These are phyloP conservation scores for Diaporthe sp. DNA, from an alignment of 2,329 filamentous ascomycete species.

Conservation along the genomic window DNA sequence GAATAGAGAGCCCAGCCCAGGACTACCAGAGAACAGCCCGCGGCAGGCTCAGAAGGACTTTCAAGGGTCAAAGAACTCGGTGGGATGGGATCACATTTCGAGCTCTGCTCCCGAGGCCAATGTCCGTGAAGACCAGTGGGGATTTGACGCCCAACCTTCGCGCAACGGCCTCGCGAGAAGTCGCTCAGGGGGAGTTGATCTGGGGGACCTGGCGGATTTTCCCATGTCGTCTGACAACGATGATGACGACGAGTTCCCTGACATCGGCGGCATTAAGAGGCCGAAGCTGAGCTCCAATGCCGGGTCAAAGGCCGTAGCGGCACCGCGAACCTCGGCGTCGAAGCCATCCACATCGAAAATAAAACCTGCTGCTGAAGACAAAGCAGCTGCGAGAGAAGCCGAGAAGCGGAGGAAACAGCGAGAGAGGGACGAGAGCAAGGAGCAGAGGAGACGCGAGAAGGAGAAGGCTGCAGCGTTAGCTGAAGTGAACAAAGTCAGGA, in stretches of 20 bases:
- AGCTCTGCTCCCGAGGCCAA: slow-evolving; percentile 63
- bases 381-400: slow-evolving; percentile 62
- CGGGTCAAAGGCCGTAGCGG: not conserved
- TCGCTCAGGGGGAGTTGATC: slow-evolving; percentile 47
- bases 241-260: slow-evolving; percentile 59
- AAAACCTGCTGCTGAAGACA: slow-evolving; percentile 53
- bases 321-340: slow-evolving; percentile 26
- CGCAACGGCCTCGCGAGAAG: slow-evolving; percentile 41
- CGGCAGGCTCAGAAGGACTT: slow-evolving; percentile 31
- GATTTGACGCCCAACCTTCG: not conserved
- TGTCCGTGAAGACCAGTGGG: slow-evolving; percentile 40
- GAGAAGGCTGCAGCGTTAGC: slow-evolving; percentile 75
- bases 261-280: slow-evolving; percentile 54
- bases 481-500: slow-evolving; percentile 80
- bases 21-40: slow-evolving; percentile 44
- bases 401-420: slow-evolving; percentile 69
- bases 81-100: slow-evolving; percentile 65
- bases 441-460: slow-evolving; percentile 74
- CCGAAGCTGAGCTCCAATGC: slow-evolving; percentile 34
- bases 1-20: slow-evolving; percentile 43
- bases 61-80: slow-evolving; percentile 45
- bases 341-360: slow-evolving; percentile 43
- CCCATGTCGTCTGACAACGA: slow-evolving; percentile 53
- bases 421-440: slow-evolving; percentile 71
- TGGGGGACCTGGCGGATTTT: slow-evolving; percentile 51